Evolutionary conservation across 2,329 filamentous ascomycete genomes (phyloP).

Genomic region (Diaporthe citrichinensis): DNA sequence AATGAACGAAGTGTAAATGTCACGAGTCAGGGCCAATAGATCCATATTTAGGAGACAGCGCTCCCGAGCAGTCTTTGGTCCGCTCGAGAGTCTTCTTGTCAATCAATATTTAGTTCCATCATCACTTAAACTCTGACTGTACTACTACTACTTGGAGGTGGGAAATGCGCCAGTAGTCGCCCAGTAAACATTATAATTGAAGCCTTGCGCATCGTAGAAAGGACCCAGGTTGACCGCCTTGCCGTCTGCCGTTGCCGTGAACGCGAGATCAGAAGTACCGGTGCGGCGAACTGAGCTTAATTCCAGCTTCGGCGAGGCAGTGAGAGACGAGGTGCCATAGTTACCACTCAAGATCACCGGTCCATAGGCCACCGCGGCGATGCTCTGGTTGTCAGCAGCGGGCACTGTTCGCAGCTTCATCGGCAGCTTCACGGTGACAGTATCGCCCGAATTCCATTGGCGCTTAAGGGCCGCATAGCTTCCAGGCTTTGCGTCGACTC

Average conservation of each 20-base stretch:
- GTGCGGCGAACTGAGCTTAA: constrained; percentile 57
- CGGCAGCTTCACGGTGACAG: constrained; percentile 58
- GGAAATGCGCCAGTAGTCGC: constrained; percentile 33
- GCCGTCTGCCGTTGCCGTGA: constrained; percentile 51
- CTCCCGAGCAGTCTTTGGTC: not conserved
- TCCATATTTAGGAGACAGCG: not conserved
- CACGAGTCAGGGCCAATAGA: not conserved
- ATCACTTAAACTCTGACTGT: not conserved
- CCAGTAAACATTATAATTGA: constrained; percentile 61
- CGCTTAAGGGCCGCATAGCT: constrained; percentile 49
- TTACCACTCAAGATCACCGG: not conserved
- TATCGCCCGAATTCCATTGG: constrained; percentile 59
- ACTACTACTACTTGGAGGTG: not conserved
- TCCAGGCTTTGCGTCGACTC: constrained; percentile 46
- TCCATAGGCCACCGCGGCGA: constrained; percentile 52
- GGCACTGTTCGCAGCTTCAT: constrained; percentile 59
- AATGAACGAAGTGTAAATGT: not conserved
- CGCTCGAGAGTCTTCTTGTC: not conserved
- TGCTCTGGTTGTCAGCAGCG: constrained; percentile 60
- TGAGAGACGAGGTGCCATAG: constrained; percentile 5
- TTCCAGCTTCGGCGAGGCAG: not conserved
- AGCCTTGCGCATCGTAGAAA: constrained; percentile 58
- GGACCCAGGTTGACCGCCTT: constrained; percentile 52
- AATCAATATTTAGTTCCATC: not conserved
- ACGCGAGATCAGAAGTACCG: constrained; percentile 57